Conservation (phyloP, 129 eudicot genomes). For the Sambucus nigra region DNA sequence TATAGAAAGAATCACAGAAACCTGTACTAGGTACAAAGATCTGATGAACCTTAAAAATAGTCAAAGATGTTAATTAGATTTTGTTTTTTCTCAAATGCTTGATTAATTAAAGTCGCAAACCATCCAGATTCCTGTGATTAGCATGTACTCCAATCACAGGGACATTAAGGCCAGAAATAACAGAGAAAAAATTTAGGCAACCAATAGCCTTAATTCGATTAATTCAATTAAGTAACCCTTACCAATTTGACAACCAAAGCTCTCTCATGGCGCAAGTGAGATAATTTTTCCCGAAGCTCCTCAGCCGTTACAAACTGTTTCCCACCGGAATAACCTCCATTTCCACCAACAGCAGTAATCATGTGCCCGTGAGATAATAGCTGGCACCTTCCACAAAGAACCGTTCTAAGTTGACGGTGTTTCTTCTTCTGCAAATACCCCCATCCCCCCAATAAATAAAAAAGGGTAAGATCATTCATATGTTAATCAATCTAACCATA, state of each 20-base stretch:
- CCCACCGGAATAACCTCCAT: constrained; percentile 97
- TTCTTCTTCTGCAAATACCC: constrained; percentile 85
- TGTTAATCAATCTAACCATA: neutral
- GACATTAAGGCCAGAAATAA: too few relatives aligned
- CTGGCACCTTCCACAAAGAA: constrained; percentile 88
- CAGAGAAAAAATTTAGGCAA: too few relatives aligned
- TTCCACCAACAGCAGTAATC: constrained; percentile 98
- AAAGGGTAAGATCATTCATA: neutral
- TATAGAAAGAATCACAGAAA: neutral
- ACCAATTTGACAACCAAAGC: constrained; percentile 94
- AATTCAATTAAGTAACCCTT: constrained; percentile 8
- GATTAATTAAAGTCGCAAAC: too few relatives aligned
- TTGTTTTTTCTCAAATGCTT: neutral
- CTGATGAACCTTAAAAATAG: too few relatives aligned
- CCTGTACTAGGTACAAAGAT: neutral
- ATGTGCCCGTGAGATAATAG: constrained; percentile 92
- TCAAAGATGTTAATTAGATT: neutral
- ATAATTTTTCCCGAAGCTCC: constrained; percentile 85
- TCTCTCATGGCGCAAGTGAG: constrained; percentile 80
- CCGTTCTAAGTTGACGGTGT: constrained; percentile 69
- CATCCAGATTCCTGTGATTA: neutral
- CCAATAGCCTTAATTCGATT: neutral
- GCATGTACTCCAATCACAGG: neutral
- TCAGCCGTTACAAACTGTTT: constrained; percentile 95
- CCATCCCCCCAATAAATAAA: constrained; percentile 8